phyloP scores from a whole-genome alignment of 1,284 basidiomycete genomes.

The Polyporus tsugae region DNA sequence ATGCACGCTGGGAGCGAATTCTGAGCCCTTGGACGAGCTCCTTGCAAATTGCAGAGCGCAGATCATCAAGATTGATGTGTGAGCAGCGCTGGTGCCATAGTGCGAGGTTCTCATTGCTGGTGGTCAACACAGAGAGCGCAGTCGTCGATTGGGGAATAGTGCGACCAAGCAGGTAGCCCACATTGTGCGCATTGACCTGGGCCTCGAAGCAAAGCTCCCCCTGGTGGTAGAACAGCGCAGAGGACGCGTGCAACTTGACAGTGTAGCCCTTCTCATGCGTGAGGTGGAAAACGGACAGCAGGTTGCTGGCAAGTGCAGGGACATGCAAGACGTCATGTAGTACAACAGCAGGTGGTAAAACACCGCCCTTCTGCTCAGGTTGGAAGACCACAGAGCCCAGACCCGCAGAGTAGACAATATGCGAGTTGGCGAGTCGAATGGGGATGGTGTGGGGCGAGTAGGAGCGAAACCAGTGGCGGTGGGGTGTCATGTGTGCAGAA shows the following conservation, averaged over 20 bases:
- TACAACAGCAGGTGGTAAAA: conserved; percentile 17
- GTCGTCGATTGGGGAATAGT: too few species aligned
- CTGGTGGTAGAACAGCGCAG: conserved; percentile 13
- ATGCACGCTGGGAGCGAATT: conserved; percentile 12
- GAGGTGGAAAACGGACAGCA: conserved; percentile 28
- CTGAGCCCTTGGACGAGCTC: conserved; percentile 26
- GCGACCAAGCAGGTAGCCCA: too few species aligned
- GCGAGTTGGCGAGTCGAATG: conserved; percentile 2
- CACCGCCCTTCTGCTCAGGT: conserved; percentile 33
- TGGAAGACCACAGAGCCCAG: conserved; percentile 43
- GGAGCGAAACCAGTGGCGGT: conserved; percentile 31
- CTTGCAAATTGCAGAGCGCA: not conserved
- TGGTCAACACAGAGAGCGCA: too few species aligned
- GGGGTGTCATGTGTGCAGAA: conserved; percentile 22
- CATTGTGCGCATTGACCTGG: too few species aligned
- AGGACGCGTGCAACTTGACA: not conserved
- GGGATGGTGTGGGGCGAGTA: conserved; percentile 34
- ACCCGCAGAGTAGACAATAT: conserved; percentile 25
- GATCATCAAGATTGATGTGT: conserved; percentile 2
- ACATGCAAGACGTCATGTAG: conserved; percentile 27
- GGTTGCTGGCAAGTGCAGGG: conserved; percentile 27
- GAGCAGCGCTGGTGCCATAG: too few species aligned
- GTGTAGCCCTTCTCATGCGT: not conserved
- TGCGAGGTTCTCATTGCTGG: too few species aligned
- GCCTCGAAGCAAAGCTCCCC: too few species aligned